phyloP scores from a whole-genome alignment of 352 stramenopile genomes.

The Discostella stelligera region DNA sequence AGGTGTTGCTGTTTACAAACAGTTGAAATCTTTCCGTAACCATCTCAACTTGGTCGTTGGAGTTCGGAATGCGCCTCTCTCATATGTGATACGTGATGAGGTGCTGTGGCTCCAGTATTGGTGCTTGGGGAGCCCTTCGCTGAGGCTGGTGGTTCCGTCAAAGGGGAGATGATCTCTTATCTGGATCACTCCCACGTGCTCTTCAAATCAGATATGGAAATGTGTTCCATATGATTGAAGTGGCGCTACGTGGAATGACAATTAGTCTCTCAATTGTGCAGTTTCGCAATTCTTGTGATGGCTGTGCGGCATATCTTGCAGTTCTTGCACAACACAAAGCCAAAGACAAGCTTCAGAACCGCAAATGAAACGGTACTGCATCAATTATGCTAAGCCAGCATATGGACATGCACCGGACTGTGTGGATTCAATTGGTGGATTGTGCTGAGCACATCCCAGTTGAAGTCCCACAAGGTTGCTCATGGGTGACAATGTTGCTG shows the following conservation, averaged over 20 bases:
- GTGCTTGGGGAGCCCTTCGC: neutral
- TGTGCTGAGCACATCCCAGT: too few species aligned
- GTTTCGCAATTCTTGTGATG: constrained; percentile 31
- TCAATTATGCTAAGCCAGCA: too few species aligned
- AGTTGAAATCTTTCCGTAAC: too few species aligned
- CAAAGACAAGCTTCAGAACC: constrained; percentile 9
- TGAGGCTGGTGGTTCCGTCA: constrained; percentile 23
- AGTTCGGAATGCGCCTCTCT: neutral
- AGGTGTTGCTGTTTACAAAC: too few species aligned
- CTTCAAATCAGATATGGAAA: constrained; percentile 16
- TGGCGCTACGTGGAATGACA: constrained; percentile 16
- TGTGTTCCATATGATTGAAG: constrained; percentile 35
- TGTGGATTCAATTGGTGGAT: too few species aligned
- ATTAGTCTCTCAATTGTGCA: neutral
- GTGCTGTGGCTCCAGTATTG: neutral
- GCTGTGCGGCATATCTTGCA: constrained; percentile 24
- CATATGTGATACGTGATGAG: neutral
- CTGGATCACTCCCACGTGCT: constrained; percentile 25
- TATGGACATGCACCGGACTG: too few species aligned
- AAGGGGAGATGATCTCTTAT: constrained; percentile 21
- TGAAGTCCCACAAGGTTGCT: too few species aligned
- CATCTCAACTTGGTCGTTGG: too few species aligned
- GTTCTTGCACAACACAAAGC: constrained; percentile 18
- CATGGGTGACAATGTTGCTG: too few species aligned
- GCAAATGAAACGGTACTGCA: too few species aligned